Conservation (phyloP, 495 filamentous ascomycete genomes). For the Xylaria castorea region DNA sequence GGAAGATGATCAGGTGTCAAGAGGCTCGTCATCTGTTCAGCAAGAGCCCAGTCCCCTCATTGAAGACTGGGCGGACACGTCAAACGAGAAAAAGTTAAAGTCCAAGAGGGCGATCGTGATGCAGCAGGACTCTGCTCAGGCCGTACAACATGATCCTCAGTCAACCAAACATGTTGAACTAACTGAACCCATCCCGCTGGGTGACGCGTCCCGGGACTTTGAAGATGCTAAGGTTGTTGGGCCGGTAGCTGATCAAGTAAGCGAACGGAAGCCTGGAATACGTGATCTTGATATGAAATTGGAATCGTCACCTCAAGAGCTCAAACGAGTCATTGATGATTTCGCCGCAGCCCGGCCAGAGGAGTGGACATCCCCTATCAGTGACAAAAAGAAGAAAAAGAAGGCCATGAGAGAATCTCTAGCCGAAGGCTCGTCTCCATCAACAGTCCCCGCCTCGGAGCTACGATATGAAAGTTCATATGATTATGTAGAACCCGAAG, state of each 20-base stretch:
- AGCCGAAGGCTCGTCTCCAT: slow-evolving; percentile 34
- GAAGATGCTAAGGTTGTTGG: slow-evolving; percentile 12
- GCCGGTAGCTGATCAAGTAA: slow-evolving; percentile 32
- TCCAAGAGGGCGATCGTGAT: slow-evolving; percentile 38
- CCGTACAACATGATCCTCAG: slow-evolving; percentile 22
- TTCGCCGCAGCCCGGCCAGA: slow-evolving; percentile 36
- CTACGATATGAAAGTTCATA: slow-evolving; percentile 44
- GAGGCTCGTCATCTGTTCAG: slow-evolving; percentile 25
- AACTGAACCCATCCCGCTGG: slow-evolving; percentile 33
- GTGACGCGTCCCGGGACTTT: slow-evolving; percentile 43
- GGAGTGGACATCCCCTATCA: slow-evolving; percentile 27
- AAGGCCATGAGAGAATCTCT: slow-evolving; percentile 39
- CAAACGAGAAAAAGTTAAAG: slow-evolving; percentile 38
- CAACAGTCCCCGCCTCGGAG: slow-evolving; percentile 22
- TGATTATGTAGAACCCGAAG: slow-evolving; percentile 31
- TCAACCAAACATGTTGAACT: slow-evolving; percentile 30
- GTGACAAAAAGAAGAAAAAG: slow-evolving; percentile 41
- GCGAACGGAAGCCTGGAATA: background rate
- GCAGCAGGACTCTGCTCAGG: slow-evolving; percentile 34
- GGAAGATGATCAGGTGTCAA: slow-evolving; percentile 30
- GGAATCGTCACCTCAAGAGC: slow-evolving; percentile 10
- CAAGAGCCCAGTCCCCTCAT: slow-evolving; percentile 11
- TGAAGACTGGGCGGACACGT: slow-evolving; percentile 31
- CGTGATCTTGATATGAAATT: background rate
- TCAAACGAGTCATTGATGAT: slow-evolving; percentile 37